Evolutionary conservation across 176 grass and related monocot genomes (phyloP).

Genomic region (Oropetium thomaeum): DNA sequence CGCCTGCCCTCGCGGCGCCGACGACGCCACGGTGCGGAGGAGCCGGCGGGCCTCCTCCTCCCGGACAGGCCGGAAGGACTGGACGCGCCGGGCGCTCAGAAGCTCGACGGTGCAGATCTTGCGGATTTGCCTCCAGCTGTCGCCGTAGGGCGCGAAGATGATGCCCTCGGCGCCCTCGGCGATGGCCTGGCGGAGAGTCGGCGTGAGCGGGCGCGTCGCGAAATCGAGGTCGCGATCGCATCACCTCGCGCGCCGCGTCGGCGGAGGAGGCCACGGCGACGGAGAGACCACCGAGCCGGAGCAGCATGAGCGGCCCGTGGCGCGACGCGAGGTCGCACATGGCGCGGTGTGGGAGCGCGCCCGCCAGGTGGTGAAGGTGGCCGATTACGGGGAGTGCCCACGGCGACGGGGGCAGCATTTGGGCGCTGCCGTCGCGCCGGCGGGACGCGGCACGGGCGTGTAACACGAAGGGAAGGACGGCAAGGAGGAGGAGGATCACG

Average conservation of each 20-base stretch:
- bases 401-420: conserved; percentile 28
- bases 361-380: conserved; percentile 37
- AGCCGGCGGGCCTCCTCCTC: conserved; percentile 20
- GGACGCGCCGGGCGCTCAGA: conserved; percentile 23
- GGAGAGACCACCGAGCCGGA: conserved; percentile 30
- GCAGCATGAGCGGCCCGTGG: conserved; percentile 32
- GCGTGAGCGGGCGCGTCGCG: conserved; percentile 22
- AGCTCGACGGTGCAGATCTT: conserved; percentile 29
- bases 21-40: not conserved
- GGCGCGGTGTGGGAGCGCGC: conserved; percentile 30
- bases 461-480: not conserved
- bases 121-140: not conserved
- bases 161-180: not conserved
- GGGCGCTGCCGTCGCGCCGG: not conserved
- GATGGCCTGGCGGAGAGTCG: not conserved
- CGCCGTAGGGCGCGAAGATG: conserved; percentile 33
- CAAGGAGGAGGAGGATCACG: not conserved
- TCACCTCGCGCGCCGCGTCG: conserved; percentile 24
- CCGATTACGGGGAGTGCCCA: conserved; percentile 42
- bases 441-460: not conserved
- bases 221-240: conserved; percentile 21
- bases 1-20: no score
- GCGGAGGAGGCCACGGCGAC: conserved; percentile 31
- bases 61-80: conserved; percentile 14
- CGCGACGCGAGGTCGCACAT: conserved; percentile 19